These are phyloP conservation scores for Pulveroboletus frians DNA, from an alignment of 768 basidiomycete genomes.

Conservation along the genomic window DNA sequence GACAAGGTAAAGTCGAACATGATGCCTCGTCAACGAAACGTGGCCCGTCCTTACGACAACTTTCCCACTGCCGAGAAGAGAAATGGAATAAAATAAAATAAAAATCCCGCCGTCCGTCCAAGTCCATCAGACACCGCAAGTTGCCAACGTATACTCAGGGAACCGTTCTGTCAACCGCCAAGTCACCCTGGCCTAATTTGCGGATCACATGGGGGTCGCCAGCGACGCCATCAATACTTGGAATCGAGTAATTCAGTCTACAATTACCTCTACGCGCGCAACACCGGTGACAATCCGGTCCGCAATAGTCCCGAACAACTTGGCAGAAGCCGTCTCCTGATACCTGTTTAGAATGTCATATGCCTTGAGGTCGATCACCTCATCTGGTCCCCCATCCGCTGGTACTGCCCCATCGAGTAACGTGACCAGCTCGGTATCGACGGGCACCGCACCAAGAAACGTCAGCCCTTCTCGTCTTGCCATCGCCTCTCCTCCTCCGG, in stretches of 20 bases:
- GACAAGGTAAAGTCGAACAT: slow-evolving; percentile 21
- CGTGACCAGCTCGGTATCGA: slow-evolving; percentile 87
- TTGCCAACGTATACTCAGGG: no score
- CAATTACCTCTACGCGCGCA: slow-evolving; percentile 8
- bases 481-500: slow-evolving; percentile 88
- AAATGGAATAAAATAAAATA: background rate
- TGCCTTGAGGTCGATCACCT: slow-evolving; percentile 24
- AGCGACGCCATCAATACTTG: no score
- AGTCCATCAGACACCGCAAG: no score
- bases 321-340: slow-evolving; percentile 59
- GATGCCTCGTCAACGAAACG: slow-evolving; percentile 21
- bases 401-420: slow-evolving; percentile 68
- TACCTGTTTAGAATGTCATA: slow-evolving; percentile 62
- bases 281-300: slow-evolving; percentile 37
- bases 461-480: slow-evolving; percentile 64
- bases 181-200: slow-evolving; percentile 4
- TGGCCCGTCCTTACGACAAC: slow-evolving; percentile 28
- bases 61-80: slow-evolving; percentile 4
- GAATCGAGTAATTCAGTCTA: no score
- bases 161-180: slow-evolving; percentile 4
- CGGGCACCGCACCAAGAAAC: slow-evolving; percentile 86
- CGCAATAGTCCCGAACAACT: slow-evolving; percentile 60
- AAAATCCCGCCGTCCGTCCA: no score
- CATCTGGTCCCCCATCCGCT: slow-evolving; percentile 14
- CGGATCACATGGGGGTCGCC: slow-evolving; percentile 4